Evolutionary conservation across 768 basidiomycete genomes (phyloP).

Genomic region (Mrakia hoshinonis): DNA sequence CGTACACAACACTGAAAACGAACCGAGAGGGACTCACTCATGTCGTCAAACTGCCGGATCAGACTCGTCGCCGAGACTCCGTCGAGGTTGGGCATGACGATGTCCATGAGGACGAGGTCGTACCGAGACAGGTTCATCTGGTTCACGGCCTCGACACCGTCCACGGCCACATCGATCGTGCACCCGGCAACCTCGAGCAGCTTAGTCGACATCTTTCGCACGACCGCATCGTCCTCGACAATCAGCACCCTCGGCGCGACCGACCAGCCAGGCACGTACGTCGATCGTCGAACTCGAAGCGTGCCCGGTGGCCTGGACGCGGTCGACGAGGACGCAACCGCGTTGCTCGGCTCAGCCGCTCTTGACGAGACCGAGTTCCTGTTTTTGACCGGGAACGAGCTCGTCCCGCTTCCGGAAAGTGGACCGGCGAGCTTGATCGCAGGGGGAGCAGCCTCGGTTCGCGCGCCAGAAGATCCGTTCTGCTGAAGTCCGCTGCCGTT

Average conservation of each 20-base stretch:
- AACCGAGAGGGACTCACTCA: slow-evolving; percentile 50
- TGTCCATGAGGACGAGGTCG: slow-evolving; percentile 94
- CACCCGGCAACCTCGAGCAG: slow-evolving; percentile 94
- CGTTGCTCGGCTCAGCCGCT: background rate
- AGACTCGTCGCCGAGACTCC: slow-evolving; percentile 84
- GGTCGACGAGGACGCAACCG: background rate
- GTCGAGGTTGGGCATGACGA: slow-evolving; percentile 60
- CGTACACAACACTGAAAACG: background rate
- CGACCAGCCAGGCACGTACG: slow-evolving; percentile 35
- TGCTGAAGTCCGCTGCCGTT: no score
- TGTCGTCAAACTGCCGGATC: slow-evolving; percentile 87
- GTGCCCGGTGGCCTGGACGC: slow-evolving; percentile 2
- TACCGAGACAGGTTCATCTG: slow-evolving; percentile 97
- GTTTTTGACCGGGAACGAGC: no score
- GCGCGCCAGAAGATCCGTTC: no score
- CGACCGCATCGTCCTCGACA: slow-evolving; percentile 93
- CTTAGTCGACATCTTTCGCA: slow-evolving; percentile 76
- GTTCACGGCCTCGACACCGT: slow-evolving; percentile 81
- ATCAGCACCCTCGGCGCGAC: slow-evolving; percentile 70
- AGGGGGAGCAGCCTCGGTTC: no score
- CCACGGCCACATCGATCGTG: slow-evolving; percentile 85
- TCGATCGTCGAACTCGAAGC: slow-evolving; percentile 28
- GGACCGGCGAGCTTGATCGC: no score
- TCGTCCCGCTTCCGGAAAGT: no score
- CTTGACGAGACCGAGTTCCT: background rate